Conservation (phyloP, 1,139 yeast species). For the Arxiozyma telluris region DNA sequence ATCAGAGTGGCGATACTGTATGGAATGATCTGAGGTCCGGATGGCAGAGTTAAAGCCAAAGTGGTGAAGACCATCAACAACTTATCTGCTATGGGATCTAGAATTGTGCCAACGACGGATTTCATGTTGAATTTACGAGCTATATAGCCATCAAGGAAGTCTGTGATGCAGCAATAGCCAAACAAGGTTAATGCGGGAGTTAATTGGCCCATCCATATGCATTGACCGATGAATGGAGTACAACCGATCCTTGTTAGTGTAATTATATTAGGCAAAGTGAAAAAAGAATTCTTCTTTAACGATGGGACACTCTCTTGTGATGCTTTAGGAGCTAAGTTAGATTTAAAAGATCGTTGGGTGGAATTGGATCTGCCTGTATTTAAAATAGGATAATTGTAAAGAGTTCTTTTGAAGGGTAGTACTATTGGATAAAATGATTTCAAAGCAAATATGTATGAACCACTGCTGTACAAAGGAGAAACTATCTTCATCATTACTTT, state of each 20-base stretch:
- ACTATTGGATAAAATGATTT: background rate
- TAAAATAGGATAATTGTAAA: background rate
- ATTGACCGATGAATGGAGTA: slow-evolving; percentile 79
- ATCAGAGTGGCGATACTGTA: slow-evolving; percentile 60
- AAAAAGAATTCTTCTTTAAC: background rate
- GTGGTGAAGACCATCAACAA: slow-evolving; percentile 82
- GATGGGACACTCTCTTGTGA: background rate
- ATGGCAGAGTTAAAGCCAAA: slow-evolving; percentile 52
- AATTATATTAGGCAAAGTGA: slow-evolving; percentile 60
- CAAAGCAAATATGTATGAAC: background rate
- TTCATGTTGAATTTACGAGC: slow-evolving; percentile 74
- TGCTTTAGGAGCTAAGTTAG: no score
- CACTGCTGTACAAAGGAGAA: background rate
- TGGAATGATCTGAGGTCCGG: slow-evolving; percentile 52
- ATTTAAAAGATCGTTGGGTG: background rate
- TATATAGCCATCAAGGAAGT: slow-evolving; percentile 81
- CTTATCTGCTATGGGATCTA: slow-evolving; percentile 96
- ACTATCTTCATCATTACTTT: background rate
- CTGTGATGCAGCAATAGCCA: slow-evolving; percentile 81
- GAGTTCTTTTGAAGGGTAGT: background rate
- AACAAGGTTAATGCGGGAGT: slow-evolving; percentile 62
- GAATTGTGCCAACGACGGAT: slow-evolving; percentile 78
- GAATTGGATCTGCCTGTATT: background rate
- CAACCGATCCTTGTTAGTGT: slow-evolving; percentile 70
- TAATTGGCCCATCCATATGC: slow-evolving; percentile 54